Evolutionary conservation across 805 yeast species (phyloP).

Genomic region (Hermanozyma aechmeae): DNA sequence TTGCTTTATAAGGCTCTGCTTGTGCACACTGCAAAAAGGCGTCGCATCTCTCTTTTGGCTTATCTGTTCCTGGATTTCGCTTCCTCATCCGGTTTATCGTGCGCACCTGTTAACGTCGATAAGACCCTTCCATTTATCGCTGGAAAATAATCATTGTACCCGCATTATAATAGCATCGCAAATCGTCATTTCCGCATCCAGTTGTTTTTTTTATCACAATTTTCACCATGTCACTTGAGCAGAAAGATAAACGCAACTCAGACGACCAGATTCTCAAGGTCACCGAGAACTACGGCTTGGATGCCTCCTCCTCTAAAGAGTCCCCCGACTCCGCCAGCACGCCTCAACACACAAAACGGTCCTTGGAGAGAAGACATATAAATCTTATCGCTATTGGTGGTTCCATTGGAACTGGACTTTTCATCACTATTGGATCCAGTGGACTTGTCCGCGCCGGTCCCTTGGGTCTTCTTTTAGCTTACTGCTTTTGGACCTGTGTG

Average conservation of each 20-base stretch:
- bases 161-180: constrained; percentile 1
- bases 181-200: constrained; percentile 2
- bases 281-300: constrained; percentile 4
- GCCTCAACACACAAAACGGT: constrained; percentile 6
- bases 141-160: constrained; percentile 1
- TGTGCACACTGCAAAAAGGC: no score
- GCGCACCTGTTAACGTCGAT: neutral
- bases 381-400: constrained; percentile 34
- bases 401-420: constrained; percentile 29
- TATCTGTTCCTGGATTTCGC: constrained; percentile 1
- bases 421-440: constrained; percentile 24
- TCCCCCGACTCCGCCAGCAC: constrained; percentile 1
- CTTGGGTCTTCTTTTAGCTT: constrained; percentile 20
- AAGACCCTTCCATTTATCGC: neutral
- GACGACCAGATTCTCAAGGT: constrained; percentile 2
- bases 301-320: constrained; percentile 4
- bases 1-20: no score
- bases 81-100: constrained; percentile 1
- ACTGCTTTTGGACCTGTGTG: constrained; percentile 20
- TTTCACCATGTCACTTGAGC: constrained; percentile 1
- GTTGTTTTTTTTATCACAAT: constrained; percentile 1
- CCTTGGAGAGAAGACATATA: constrained; percentile 21
- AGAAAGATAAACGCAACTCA: constrained; percentile 3
- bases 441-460: constrained; percentile 28
- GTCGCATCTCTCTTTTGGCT: no score